Evolutionary conservation across 75 land plant genomes (phyloP).

Genomic region (Larix kaempferi): DNA sequence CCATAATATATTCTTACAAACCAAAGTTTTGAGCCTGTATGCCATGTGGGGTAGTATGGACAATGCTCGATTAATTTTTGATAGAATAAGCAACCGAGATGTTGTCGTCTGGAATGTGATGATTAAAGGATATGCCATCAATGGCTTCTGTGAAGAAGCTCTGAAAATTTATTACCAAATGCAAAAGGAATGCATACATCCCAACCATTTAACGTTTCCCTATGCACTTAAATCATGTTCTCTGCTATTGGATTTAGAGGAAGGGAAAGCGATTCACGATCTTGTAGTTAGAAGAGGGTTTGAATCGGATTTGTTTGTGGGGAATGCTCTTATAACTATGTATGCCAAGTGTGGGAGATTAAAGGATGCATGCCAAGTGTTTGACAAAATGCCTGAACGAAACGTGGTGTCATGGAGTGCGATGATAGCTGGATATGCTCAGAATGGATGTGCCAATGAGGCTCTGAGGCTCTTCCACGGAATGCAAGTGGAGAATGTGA

Average conservation of each 20-base stretch:
- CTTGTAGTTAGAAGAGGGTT: conserved; percentile 19
- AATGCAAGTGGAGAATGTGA: conserved; percentile 7
- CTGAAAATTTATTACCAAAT: conserved; percentile 21
- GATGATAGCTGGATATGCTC: conserved; percentile 13
- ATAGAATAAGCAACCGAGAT: conserved; percentile 10
- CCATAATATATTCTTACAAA: neutral
- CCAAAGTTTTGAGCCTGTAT: neutral
- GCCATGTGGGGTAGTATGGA: neutral
- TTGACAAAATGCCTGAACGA: conserved; percentile 22
- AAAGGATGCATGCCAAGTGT: conserved; percentile 20
- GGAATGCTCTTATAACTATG: conserved; percentile 57
- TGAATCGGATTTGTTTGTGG: conserved; percentile 8
- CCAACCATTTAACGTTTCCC: neutral
- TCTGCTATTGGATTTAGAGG: neutral
- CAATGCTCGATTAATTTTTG: conserved; percentile 1
- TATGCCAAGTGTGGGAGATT: conserved; percentile 37
- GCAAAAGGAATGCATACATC: neutral
- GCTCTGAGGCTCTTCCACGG: neutral
- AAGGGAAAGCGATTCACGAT: conserved; percentile 22
- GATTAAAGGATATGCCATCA: conserved; percentile 33
- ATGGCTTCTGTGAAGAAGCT: conserved; percentile 22
- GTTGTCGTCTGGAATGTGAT: conserved; percentile 31
- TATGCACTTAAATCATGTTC: conserved; percentile 10
- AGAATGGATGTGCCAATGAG: neutral
- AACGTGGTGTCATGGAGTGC: conserved; percentile 20